Percentiles rank a stretch among this genome's conserved stretches.
phyloP scores from a whole-genome alignment of 73 alveolate species.

The Paramecium tetraurelia region DNA sequence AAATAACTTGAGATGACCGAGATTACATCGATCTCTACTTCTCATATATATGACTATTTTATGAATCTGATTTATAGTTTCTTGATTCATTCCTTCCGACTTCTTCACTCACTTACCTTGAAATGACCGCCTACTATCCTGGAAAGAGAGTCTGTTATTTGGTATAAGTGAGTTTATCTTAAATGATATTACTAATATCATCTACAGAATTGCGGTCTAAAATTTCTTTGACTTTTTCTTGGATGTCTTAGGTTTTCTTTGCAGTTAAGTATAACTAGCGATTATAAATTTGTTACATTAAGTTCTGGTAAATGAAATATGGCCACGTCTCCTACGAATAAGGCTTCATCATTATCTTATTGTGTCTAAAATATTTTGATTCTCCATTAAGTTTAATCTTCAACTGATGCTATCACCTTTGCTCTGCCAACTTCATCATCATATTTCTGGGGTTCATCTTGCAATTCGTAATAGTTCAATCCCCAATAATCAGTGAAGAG shows the following conservation, averaged over 20 bases:
- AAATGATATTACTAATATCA: not conserved
- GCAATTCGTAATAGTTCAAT: not conserved
- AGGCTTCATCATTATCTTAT: not conserved
- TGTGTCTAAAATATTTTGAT: not conserved
- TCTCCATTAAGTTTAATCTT: conserved; percentile 41
- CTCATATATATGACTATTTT: not conserved
- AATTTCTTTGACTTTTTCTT: not conserved
- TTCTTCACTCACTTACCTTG: conserved; percentile 22
- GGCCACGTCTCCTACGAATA: conserved; percentile 15
- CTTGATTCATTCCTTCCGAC: conserved; percentile 9
- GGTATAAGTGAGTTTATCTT: not conserved
- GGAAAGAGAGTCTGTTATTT: not conserved
- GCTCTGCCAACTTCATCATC: not conserved
- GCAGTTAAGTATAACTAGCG: not conserved
- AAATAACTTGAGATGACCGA: not conserved
- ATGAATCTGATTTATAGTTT: not conserved
- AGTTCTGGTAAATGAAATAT: not conserved
- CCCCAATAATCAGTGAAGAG: conserved; percentile 39
- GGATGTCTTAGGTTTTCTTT: not conserved
- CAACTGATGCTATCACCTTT: conserved; percentile 7
- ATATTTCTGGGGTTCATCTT: not conserved
- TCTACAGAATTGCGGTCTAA: not conserved
- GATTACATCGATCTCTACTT: not conserved
- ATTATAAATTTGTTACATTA: not conserved
- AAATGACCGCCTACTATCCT: not conserved